Evolutionary conservation across 768 basidiomycete genomes (phyloP).

Genomic region (Thelephora ganbajun): DNA sequence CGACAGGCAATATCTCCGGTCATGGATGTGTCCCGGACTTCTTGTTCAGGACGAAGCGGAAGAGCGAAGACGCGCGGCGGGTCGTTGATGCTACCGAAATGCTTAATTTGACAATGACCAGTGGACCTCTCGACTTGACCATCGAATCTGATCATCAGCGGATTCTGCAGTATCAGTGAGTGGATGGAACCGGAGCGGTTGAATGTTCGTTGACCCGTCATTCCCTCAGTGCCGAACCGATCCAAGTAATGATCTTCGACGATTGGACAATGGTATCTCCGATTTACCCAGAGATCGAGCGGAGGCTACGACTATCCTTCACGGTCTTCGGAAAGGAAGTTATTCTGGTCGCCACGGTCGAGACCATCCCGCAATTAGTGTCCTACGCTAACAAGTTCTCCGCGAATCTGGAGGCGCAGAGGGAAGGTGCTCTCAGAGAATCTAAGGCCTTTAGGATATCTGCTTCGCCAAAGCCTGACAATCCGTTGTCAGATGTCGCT

Average conservation of each 20-base stretch:
- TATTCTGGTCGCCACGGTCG: constrained; percentile 50
- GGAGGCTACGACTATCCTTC: constrained; percentile 61
- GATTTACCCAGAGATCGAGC: constrained; percentile 25
- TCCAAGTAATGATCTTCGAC: constrained; percentile 61
- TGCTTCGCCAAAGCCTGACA: constrained; percentile 59
- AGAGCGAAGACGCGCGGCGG: constrained; percentile 24
- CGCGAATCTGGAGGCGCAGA: constrained; percentile 56
- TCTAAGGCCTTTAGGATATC: constrained; percentile 67
- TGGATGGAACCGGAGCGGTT: constrained; percentile 5
- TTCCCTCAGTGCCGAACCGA: constrained; percentile 53
- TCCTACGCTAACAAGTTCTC: constrained; percentile 64
- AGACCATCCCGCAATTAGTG: constrained; percentile 66
- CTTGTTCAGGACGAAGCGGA: constrained; percentile 61
- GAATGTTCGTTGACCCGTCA: background rate
- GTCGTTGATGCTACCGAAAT: constrained; percentile 24
- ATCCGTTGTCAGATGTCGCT: constrained; percentile 75
- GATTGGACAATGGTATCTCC: constrained; percentile 57
- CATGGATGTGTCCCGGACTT: constrained; percentile 51
- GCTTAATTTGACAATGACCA: constrained; percentile 64
- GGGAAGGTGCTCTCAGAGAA: constrained; percentile 64
- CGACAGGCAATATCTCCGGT: constrained; percentile 63
- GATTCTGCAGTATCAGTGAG: constrained; percentile 62
- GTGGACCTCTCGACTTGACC: constrained; percentile 48
- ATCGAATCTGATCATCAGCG: constrained; percentile 70
- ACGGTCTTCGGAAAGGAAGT: constrained; percentile 59